These are phyloP conservation scores for Rhynchosporium agropyri DNA, from an alignment of 2,329 filamentous ascomycete genomes.

Conservation along the genomic window DNA sequence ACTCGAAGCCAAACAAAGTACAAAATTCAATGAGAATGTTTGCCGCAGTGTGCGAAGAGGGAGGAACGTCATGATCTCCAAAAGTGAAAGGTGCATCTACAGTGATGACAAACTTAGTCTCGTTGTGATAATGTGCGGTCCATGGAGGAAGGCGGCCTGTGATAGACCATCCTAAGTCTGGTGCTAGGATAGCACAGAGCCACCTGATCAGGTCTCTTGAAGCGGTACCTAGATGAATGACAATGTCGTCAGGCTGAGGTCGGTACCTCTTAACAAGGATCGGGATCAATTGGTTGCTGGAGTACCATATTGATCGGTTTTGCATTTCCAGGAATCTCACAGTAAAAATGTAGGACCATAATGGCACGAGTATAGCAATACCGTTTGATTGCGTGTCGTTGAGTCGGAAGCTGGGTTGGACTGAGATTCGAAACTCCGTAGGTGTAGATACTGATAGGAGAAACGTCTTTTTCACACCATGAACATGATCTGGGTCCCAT, in stretches of 20 bases:
- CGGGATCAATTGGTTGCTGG: conserved; percentile 5
- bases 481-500: conserved; percentile 15
- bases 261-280: neutral
- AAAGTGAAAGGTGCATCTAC: conserved; percentile 10
- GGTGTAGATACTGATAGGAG: conserved; percentile 16
- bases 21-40: conserved; percentile 18
- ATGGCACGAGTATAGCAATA: conserved; percentile 21
- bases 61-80: conserved; percentile 14
- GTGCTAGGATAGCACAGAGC: neutral
- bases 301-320: conserved; percentile 18
- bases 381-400: conserved; percentile 16
- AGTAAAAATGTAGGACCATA: conserved; percentile 20
- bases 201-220: neutral
- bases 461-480: conserved; percentile 19
- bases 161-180: neutral
- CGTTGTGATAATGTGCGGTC: neutral
- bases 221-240: neutral
- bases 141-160: neutral
- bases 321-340: conserved; percentile 21
- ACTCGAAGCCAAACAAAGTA: conserved; percentile 19
- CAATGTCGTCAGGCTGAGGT: conserved; percentile 12
- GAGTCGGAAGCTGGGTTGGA: conserved; percentile 8
- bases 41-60: conserved; percentile 17
- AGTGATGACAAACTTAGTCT: neutral
- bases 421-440: conserved; percentile 16